A percentile compares a stretch with the other conserved stretches of the same genome.
phyloP scores from a whole-genome alignment of 1,284 basidiomycete genomes.

The Ceratobasidium theobromae region DNA sequence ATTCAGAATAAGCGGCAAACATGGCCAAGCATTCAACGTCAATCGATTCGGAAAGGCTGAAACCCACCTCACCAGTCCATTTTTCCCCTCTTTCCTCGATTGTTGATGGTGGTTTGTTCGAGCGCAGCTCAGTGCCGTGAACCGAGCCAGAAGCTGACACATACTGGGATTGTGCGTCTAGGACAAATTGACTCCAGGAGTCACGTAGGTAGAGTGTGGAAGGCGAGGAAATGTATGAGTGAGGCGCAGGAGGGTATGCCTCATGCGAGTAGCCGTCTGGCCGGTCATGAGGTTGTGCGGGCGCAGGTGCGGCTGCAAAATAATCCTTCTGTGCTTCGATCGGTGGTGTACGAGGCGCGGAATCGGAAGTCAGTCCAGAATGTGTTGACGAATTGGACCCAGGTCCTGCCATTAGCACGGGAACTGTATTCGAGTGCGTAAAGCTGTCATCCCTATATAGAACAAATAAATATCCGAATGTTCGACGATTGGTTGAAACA shows the following conservation, averaged over 20 bases:
- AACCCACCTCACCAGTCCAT: conserved; percentile 27
- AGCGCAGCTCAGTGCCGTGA: conserved; percentile 13
- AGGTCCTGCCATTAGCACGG: conserved; percentile 6
- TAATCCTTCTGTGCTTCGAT: conserved; percentile 18
- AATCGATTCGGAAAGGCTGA: conserved; percentile 5
- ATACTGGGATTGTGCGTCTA: conserved; percentile 25
- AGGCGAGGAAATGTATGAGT: conserved; percentile 18
- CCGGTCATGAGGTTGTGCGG: conserved; percentile 2
- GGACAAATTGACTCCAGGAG: conserved; percentile 21
- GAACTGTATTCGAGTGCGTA: not conserved
- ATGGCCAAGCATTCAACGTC: conserved; percentile 3
- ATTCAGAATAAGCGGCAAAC: not conserved
- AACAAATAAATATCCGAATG: not conserved
- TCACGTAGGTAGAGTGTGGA: conserved; percentile 25
- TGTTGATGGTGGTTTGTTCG: conserved; percentile 13
- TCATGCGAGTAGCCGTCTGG: conserved; percentile 22
- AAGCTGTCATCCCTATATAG: not conserved
- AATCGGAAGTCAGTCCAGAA: conserved; percentile 15
- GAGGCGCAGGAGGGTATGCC: conserved; percentile 10
- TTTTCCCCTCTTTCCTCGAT: conserved; percentile 27
- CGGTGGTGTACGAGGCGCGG: conserved; percentile 16
- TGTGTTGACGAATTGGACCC: conserved; percentile 19
- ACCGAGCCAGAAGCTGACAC: conserved; percentile 14
- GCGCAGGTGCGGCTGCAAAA: not conserved
- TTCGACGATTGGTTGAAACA: not conserved